Base-by-base conservation (phyloP, 768 basidiomycete genomes). In the Suillus sp. region DNA sequence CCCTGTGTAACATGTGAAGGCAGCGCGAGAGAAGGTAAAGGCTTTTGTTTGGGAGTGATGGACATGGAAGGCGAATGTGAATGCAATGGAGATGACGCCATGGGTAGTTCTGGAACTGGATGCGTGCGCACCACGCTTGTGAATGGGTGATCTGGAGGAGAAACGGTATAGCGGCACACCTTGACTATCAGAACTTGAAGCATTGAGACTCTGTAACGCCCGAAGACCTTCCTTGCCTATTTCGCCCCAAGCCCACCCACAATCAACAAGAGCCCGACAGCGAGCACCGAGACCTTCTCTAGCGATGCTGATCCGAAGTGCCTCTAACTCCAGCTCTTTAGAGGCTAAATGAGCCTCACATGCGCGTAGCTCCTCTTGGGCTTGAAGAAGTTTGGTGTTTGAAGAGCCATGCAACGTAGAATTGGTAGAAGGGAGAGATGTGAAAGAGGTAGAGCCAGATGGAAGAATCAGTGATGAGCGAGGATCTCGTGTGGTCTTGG, bases 321-420 rank as follows among this genome's bases (percentile, higher is more conserved):
- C 69, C 6, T 83, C 83, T 8, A 93, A 80, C 62, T 88, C 88
- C 22, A 76, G 81, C 70, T 95, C 91, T 71, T 91, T 91, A 32
- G 77, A 64, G 0, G 87, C 87, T 2, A 95, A 80, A 61, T 89
- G 89, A 0, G 83, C 78, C 70, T 95, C 92, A 72, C 93, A 95
- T 10, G 91, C 93, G 68, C 92, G 92, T 22, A 94, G 78, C 66
- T 93, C 90, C 0, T 87, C 78, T 66, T 93, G 92, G 0, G 92
- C 91, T 2, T 84, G 77, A 0, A 78, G 78, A 9, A 92, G 80
- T 69, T 91, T 92, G 20, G 76, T 53, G 48, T 64, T 75, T 37
- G 71, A 65, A 20, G 59, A 65, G 25, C 68, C 66, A 27, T 68
- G 62, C 22, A 65, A 38, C 35, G 68, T 63, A 62, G 69, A 71